Percentiles rank a stretch among this genome's conserved stretches.
These are phyloP conservation scores for Penicillium digitatum DNA, from an alignment of 2,329 filamentous ascomycete species.

Conservation along the genomic window DNA sequence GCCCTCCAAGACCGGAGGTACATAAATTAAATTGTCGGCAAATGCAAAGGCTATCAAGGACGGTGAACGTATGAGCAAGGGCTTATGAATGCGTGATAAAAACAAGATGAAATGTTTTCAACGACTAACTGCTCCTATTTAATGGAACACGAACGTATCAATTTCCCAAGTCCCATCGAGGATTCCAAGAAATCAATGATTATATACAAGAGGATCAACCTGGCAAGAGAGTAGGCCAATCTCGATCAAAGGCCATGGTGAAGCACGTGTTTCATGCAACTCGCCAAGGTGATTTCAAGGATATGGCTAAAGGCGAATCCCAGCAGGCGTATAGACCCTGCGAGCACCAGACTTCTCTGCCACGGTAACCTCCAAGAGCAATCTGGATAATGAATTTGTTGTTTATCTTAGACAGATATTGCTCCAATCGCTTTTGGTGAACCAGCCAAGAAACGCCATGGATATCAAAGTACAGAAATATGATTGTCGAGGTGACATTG, in stretches of 20 bases:
- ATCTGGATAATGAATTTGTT: slow-evolving; percentile 9
- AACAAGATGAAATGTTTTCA: slow-evolving; percentile 7
- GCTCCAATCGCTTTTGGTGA: slow-evolving; percentile 34
- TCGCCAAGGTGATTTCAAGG: neutral
- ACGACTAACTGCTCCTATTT: slow-evolving; percentile 9
- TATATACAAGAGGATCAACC: slow-evolving; percentile 11
- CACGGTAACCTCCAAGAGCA: slow-evolving; percentile 3
- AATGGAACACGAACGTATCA: slow-evolving; percentile 2
- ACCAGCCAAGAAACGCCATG: slow-evolving; percentile 40
- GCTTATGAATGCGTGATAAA: neutral
- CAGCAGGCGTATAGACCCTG: neutral
- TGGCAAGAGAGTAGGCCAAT: neutral
- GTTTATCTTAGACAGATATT: slow-evolving; percentile 15
- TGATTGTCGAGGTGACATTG: slow-evolving; percentile 22
- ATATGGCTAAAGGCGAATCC: neutral
- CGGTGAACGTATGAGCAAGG: neutral
- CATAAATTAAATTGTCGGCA: too few species aligned
- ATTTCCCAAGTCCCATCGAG: neutral
- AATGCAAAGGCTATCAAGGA: neutral
- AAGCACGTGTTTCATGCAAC: neutral
- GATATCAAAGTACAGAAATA: slow-evolving; percentile 40
- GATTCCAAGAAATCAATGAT: slow-evolving; percentile 4
- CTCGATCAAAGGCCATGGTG: neutral
- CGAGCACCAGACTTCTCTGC: neutral
- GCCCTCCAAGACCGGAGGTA: too few species aligned